These are phyloP conservation scores for Dicorynia guianensis DNA, from an alignment of 306 rosid genomes.

Conservation along the genomic window DNA sequence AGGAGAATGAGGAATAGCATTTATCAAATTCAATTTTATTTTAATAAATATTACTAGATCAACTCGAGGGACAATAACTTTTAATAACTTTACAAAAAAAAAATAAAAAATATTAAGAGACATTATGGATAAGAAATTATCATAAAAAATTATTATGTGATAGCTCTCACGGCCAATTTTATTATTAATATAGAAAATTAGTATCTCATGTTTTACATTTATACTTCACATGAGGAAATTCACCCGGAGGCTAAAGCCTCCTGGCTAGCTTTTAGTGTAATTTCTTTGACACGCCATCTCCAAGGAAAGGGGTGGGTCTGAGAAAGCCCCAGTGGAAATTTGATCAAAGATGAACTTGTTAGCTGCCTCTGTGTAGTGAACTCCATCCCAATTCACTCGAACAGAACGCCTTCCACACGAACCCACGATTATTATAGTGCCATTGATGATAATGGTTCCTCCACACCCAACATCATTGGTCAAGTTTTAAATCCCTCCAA, in stretches of 20 bases:
- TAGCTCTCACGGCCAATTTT: too few relatives aligned
- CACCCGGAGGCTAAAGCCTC: not conserved
- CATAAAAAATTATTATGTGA: too few relatives aligned
- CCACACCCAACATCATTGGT: conserved; percentile 34
- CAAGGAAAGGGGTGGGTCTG: conserved; percentile 55
- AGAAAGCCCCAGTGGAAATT: conserved; percentile 52
- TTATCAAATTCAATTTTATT: too few relatives aligned
- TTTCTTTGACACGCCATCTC: conserved; percentile 46
- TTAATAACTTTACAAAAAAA: too few relatives aligned
- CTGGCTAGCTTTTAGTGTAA: too few relatives aligned
- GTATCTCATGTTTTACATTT: not conserved
- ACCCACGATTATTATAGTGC: conserved; percentile 46
- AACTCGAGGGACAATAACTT: too few relatives aligned
- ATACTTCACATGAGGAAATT: not conserved
- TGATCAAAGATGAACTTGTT: conserved; percentile 41
- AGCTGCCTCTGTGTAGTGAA: conserved; percentile 62
- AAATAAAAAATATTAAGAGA: too few relatives aligned
- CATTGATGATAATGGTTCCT: conserved; percentile 32
- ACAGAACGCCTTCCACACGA: conserved; percentile 40
- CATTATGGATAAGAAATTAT: too few relatives aligned
- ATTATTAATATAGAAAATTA: not conserved
- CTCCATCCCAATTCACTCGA: conserved; percentile 59
- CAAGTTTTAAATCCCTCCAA: too few relatives aligned
- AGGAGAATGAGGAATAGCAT: too few relatives aligned
- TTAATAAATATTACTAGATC: too few relatives aligned